These are phyloP conservation scores for Mycosphaerella sp. DNA, from an alignment of 2,329 filamentous ascomycete genomes.

Conservation along the genomic window DNA sequence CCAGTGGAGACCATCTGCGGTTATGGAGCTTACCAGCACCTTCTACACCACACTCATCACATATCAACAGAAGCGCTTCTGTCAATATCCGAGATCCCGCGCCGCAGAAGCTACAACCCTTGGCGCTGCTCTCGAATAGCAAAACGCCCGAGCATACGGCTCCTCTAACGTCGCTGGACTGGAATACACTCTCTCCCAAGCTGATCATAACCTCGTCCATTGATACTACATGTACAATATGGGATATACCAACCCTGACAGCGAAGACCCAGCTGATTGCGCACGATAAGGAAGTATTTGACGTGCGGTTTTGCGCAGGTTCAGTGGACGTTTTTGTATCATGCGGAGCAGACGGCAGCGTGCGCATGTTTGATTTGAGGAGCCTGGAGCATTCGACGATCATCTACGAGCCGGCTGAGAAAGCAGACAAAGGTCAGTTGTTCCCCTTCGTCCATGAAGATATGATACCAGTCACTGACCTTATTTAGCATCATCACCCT, in stretches of 20 bases:
- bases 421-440: conserved; percentile 51
- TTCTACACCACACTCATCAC: conserved; percentile 43
- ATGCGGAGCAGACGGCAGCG: conserved; percentile 94
- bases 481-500: conserved; percentile 36
- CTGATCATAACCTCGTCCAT: conserved; percentile 98
- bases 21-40: conserved; percentile 76
- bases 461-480: neutral
- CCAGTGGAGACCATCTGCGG: conserved; percentile 87
- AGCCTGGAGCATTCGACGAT: conserved; percentile 98
- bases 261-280: conserved; percentile 98
- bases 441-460: neutral
- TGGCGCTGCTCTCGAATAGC: conserved; percentile 91
- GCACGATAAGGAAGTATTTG: conserved; percentile 98
- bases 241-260: conserved; percentile 96
- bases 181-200: conserved; percentile 95
- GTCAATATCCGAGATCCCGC: conserved; percentile 53
- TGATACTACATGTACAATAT: conserved; percentile 98
- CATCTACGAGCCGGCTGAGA: conserved; percentile 94
- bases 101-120: conserved; percentile 78
- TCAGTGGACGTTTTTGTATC: conserved; percentile 99
- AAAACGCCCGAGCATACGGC: conserved; percentile 98
- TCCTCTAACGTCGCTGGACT: conserved; percentile 90
- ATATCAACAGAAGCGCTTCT: conserved; percentile 59
- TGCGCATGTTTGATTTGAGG: conserved; percentile 96
- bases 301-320: conserved; percentile 95